These are phyloP conservation scores for Paracoccidioides lutzii DNA, from an alignment of 2,329 filamentous ascomycete species.

Conservation along the genomic window DNA sequence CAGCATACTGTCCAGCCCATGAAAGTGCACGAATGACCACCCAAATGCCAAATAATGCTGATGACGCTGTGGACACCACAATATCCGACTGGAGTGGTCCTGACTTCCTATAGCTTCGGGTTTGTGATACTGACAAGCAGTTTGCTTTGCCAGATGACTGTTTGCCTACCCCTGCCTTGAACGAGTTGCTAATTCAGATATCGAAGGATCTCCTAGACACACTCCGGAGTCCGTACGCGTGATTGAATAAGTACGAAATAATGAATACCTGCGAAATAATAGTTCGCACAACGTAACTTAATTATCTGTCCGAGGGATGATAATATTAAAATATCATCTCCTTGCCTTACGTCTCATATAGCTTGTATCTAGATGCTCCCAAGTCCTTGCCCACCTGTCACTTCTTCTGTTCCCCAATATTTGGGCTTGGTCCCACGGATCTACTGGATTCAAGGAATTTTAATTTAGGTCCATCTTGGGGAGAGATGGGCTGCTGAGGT, in stretches of 20 bases:
- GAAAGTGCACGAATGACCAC: neutral
- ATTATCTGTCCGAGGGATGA: neutral
- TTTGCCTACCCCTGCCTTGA: neutral
- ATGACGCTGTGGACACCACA: neutral
- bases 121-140: neutral
- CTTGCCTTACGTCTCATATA: neutral
- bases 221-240: neutral
- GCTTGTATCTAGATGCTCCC: neutral
- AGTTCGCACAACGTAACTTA: neutral
- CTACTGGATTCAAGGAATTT: neutral
- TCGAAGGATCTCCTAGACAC: neutral
- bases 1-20: neutral
- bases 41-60: neutral
- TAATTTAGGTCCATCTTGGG: neutral
- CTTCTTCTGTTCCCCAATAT: neutral
- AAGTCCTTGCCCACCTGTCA: neutral
- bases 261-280: neutral
- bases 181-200: neutral
- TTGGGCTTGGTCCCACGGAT: neutral
- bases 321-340: neutral
- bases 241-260: neutral
- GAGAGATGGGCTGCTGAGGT: neutral
- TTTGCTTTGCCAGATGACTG: neutral
- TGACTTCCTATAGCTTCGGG: neutral
- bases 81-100: neutral